Evolutionary conservation across 2,329 filamentous ascomycete genomes (phyloP).

Genomic region (Diatrype stigma): DNA sequence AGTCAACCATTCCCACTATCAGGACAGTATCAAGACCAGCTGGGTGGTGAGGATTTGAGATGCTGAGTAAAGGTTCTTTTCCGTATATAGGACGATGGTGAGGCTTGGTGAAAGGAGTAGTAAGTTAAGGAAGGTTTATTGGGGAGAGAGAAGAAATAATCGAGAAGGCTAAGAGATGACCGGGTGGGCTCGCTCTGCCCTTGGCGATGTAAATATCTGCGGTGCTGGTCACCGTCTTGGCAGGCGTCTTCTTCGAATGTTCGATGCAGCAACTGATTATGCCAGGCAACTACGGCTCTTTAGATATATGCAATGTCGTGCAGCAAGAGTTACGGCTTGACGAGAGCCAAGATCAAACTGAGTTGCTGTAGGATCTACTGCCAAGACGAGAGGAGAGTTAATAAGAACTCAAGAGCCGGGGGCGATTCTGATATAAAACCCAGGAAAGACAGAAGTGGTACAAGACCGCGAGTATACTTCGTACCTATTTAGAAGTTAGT

Average conservation of each 20-base stretch:
- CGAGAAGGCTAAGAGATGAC: conserved; percentile 9
- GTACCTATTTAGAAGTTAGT: neutral
- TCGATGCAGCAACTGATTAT: conserved; percentile 17
- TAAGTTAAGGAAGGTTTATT: neutral
- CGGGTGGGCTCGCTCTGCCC: conserved; percentile 5
- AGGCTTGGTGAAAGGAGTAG: neutral
- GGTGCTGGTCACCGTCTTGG: conserved; percentile 13
- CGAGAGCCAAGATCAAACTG: neutral
- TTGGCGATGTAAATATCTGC: conserved; percentile 4
- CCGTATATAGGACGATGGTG: neutral
- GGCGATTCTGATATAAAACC: neutral
- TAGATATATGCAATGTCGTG: neutral
- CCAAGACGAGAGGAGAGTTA: neutral
- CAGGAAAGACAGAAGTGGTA: neutral
- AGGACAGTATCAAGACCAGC: neutral
- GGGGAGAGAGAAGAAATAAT: neutral
- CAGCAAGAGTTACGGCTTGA: neutral
- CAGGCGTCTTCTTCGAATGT: conserved; percentile 23
- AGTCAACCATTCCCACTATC: neutral
- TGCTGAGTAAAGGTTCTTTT: neutral
- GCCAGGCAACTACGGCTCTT: neutral
- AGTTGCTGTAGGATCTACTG: neutral
- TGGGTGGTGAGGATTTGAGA: neutral
- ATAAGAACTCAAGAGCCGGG: neutral
- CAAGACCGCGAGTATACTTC: neutral